Base-by-base conservation (phyloP, 352 stramenopile genomes). In the Phytophthora crassamura region DNA sequence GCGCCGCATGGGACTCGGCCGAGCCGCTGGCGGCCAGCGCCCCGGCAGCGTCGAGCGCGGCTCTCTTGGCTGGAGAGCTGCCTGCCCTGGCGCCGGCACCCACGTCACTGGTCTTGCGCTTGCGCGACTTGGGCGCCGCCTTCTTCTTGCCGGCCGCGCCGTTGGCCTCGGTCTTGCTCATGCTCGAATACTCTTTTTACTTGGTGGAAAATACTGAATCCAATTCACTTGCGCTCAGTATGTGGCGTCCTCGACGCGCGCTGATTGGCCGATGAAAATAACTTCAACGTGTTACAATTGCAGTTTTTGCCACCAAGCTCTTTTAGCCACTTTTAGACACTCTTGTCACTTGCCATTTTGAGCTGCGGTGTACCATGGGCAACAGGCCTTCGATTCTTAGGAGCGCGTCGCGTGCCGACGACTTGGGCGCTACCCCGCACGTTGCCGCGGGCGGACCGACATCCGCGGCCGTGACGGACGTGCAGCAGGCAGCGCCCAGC, bases 21-120 rank as follows among this genome's bases (percentile, higher is more conserved):
- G 38, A 54, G 41, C 58, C 63, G 20, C 56, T 69, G 4, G 33
- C 52, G 5, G n/a, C 46, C 4, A 52, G 35, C 38, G 14, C 45
- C 22, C 22, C 57, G 9, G 35, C 42, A 12, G 53, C 39, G 10
- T 74, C 69, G 14, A 59, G 57, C 0, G 43, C 52, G 0, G 63
- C 58, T 2, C 67, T 51, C 46, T 88, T 90, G 9, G 77, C 74
- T 4, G 73, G 70, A 0, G 78, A 67, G 0, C 51, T 61, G 5
- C 69, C 64, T 0, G 62, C 53, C 60, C 81, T 89, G 18, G 78
- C 33, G 2, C 59, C 61, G 1, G 64, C 40, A 15, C 69, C 70
- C 1, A 73, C 84, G 47, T 93, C 84, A 51, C 84, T 93, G 33
- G 68, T 74, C 66, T 93, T 93, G 61, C 84, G 84, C 71, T 93